Percentiles rank a stretch among this genome's conserved stretches.
These are phyloP conservation scores for Candida dajiaensis DNA, from an alignment of 805 yeast genomes.

Conservation along the genomic window DNA sequence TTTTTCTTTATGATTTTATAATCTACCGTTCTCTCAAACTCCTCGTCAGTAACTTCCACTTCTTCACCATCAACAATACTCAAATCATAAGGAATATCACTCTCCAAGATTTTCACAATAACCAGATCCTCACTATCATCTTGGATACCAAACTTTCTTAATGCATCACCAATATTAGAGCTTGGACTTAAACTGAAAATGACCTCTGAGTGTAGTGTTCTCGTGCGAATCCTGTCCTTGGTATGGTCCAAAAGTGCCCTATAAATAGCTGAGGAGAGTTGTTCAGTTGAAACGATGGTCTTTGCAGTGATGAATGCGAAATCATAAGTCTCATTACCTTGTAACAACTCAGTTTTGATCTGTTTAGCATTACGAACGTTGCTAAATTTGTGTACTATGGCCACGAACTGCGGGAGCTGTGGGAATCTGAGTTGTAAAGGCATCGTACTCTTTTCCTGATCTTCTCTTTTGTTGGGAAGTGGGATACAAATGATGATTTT, in stretches of 20 bases:
- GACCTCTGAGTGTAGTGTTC: conserved; percentile 64
- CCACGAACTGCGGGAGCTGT: conserved; percentile 36
- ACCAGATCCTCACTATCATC: conserved; percentile 40
- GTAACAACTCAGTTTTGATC: conserved; percentile 39
- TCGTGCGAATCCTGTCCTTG: conserved; percentile 49
- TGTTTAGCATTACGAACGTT: conserved; percentile 38
- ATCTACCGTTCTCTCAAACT: conserved; percentile 27
- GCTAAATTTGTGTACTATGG: conserved; percentile 38
- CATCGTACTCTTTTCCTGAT: background rate
- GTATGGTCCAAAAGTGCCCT: conserved; percentile 49
- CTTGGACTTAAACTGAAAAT: conserved; percentile 64
- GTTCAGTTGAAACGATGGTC: conserved; percentile 54
- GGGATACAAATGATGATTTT: no score
- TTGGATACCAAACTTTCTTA: conserved; percentile 65
- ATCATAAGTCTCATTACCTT: conserved; percentile 43
- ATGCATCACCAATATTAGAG: conserved; percentile 65
- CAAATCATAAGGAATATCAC: conserved; percentile 11
- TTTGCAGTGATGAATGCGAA: conserved; percentile 62
- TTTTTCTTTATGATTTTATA: conserved; percentile 27
- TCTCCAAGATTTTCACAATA: conserved; percentile 41
- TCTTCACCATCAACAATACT: conserved; percentile 29
- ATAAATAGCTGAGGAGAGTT: conserved; percentile 53
- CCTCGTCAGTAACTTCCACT: conserved; percentile 28
- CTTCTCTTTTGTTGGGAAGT: no score
- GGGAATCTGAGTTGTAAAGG: conserved; percentile 29